Evolutionary conservation across 768 basidiomycete genomes (phyloP), one percentile per base, ranked within the genome.

Genomic region (Lactifluus hygrophoroides): DNA sequence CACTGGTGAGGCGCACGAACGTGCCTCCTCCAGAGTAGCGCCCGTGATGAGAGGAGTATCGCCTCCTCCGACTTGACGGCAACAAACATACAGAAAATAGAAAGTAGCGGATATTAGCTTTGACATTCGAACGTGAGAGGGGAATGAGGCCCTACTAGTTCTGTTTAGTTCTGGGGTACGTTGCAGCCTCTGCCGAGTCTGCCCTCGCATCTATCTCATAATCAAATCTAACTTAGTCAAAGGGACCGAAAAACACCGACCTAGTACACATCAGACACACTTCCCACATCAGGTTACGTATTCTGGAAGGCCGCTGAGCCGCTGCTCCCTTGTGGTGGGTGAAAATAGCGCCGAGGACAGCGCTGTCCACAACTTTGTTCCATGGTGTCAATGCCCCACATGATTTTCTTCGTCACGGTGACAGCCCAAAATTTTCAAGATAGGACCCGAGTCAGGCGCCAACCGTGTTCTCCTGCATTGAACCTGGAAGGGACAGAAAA

Each of bases 1-100:
- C 32, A 38, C 23, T 25, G 19, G 40, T 25, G n/a, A 55, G 54
- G 16, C n/a, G 21, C 27, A 56, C 59, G 54, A 60, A 60, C 59
- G 59, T 60, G 56, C 9, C 5, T 6, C 2, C 5, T 17, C 42
- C 2, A 21, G 13, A 2, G 6, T n/a, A 38, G 35, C 54, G 49
- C 49, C 32, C 19, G 16, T 13, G 42, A 49, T 28, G 32, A 16
- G 6, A 32, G 13, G 38, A 23, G 16, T 17, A 40, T 34, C 4
- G 16, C 23, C n/a, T 13, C 8, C 5, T 34, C 16, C 40, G 19
- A 54, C 2, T 25, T 14, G 21, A 23, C 13, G 25, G 34, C 17
- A 25, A 16, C 21, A 40, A 14, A 27, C 11, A 21, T 7, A 11
- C n/a, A n/a, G n/a, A n/a, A 4, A 1, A 6, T 5, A 43, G 42